phyloP scores from a whole-genome alignment of 805 yeast species.

The Teunomyces aglyptinius region DNA sequence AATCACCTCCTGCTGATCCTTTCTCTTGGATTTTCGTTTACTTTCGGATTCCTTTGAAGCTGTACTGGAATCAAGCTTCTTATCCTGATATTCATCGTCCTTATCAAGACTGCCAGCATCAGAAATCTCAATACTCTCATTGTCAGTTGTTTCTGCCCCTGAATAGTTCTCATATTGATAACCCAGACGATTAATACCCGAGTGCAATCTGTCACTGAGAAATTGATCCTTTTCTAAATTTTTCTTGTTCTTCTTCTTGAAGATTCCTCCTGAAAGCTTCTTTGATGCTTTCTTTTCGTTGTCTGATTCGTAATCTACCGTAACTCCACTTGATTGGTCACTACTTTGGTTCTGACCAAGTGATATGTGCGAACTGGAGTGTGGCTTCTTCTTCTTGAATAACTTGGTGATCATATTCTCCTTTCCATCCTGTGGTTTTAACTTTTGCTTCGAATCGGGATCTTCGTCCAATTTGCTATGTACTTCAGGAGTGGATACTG shows the following conservation, averaged over 20 bases:
- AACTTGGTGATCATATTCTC: constrained; percentile 42
- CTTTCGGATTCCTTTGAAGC: constrained; percentile 2
- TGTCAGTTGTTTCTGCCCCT: constrained; percentile 2
- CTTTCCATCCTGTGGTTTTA: constrained; percentile 21
- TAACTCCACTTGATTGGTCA: constrained; percentile 13
- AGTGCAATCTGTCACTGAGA: not conserved
- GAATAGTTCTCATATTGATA: constrained; percentile 3
- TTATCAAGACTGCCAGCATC: not conserved
- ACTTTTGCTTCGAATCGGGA: not conserved
- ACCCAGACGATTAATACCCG: not conserved
- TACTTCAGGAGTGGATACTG: constrained; percentile 40
- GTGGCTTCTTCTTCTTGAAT: constrained; percentile 33
- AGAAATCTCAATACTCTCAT: not conserved
- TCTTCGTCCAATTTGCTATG: constrained; percentile 8
- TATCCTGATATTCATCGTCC: not conserved
- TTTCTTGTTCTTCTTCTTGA: constrained; percentile 15
- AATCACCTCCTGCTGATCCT: constrained; percentile 11
- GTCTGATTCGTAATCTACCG: constrained; percentile 28
- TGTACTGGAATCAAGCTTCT: not conserved
- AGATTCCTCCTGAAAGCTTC: constrained; percentile 14
- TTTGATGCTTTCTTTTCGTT: constrained; percentile 14
- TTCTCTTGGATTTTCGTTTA: constrained; percentile 7
- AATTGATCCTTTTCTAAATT: constrained; percentile 8
- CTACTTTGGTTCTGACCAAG: not conserved
- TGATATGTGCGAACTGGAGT: constrained; percentile 5